Evolutionary conservation across 106 monocot species (phyloP).

Genomic region (Agapanthus africanus): DNA sequence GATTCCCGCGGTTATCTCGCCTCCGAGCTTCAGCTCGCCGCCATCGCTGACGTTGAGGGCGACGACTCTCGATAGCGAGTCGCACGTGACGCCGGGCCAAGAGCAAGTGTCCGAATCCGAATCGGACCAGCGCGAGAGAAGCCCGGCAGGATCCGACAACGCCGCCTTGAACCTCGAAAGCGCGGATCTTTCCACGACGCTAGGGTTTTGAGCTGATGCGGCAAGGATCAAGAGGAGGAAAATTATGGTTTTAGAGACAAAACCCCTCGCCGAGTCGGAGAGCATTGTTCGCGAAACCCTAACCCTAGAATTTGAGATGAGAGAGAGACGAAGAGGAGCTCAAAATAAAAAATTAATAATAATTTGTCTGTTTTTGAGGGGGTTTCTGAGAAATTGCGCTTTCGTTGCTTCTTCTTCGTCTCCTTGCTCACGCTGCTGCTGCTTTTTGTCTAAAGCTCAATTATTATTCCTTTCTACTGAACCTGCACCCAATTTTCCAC

Average conservation of each 20-base stretch:
- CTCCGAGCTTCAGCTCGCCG: conserved; percentile 3
- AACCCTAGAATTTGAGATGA: conserved; percentile 7
- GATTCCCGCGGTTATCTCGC: conserved; percentile 3
- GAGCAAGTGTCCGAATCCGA: conserved; percentile 28
- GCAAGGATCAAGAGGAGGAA: conserved; percentile 8
- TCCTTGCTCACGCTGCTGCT: conserved; percentile 4
- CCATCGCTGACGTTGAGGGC: conserved; percentile 20
- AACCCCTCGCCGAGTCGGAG: conserved; percentile 14
- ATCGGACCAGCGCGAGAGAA: conserved; percentile 36
- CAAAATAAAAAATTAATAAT: not conserved
- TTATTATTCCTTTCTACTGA: not conserved
- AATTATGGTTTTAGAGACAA: not conserved
- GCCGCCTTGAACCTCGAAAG: conserved; percentile 48
- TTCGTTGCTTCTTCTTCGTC: conserved; percentile 5
- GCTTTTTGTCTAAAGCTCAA: not conserved
- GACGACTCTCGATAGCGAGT: conserved; percentile 22
- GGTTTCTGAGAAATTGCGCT: not conserved
- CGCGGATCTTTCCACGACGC: conserved; percentile 13
- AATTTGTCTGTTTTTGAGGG: too few species aligned
- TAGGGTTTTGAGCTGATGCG: not conserved
- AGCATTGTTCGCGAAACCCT: conserved; percentile 12
- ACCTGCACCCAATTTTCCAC: too few species aligned
- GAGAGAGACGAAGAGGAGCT: not conserved
- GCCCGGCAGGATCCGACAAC: conserved; percentile 37
- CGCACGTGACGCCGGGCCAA: conserved; percentile 52